Percentiles rank a stretch among this genome's conserved stretches.
phyloP scores from a whole-genome alignment of 371 early-diverging fungal genomes.

The Rhizopus sp. region DNA sequence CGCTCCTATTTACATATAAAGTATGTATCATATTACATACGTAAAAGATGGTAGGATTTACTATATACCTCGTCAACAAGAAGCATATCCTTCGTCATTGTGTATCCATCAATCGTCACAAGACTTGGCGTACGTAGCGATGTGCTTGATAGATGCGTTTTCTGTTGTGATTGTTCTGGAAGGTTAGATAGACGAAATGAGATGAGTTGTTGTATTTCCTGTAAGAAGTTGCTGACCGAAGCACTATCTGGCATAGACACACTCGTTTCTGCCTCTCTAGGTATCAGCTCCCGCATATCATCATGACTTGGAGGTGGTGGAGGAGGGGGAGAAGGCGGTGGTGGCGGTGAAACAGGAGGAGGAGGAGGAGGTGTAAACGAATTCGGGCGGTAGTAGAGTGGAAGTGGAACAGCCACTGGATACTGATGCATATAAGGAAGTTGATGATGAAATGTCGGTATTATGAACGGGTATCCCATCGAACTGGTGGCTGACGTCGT shows the following conservation, averaged over 20 bases:
- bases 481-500: not conserved
- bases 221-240: conserved; percentile 14
- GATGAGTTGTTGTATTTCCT: conserved; percentile 26
- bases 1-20: not conserved
- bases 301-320: conserved; percentile 7
- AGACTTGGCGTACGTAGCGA: conserved; percentile 24
- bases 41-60: not conserved
- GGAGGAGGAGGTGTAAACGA: not conserved
- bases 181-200: conserved; percentile 22
- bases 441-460: conserved; percentile 2
- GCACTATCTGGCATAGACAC: conserved; percentile 9
- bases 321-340: conserved; percentile 15
- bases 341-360: conserved; percentile 1
- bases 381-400: conserved; percentile 6
- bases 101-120: conserved; percentile 28
- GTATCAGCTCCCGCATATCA: not conserved
- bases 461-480: too few species aligned
- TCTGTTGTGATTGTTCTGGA: not conserved
- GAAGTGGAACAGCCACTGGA: not conserved
- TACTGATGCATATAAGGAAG: conserved; percentile 2
- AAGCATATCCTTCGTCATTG: conserved; percentile 25
- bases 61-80: conserved; percentile 12
- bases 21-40: not conserved
- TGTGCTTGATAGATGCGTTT: conserved; percentile 1
- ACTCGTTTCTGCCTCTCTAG: not conserved